Conservation (phyloP, 1,284 basidiomycete species). For the Hemileia vastatrix region DNA sequence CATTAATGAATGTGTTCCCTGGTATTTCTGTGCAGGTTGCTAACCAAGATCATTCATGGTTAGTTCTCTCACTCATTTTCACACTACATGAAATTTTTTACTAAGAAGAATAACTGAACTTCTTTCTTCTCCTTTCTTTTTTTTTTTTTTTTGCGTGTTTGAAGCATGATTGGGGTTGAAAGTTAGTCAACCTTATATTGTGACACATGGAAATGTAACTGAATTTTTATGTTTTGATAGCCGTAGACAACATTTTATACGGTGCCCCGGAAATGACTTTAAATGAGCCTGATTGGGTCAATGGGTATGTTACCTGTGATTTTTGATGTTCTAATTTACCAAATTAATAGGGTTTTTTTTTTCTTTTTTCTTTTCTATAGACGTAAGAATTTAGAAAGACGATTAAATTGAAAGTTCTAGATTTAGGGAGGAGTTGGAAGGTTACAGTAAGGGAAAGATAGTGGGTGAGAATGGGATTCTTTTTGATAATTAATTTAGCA, state of each 20-base stretch:
- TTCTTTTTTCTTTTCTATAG: no score
- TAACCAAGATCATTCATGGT: slow-evolving; percentile 23
- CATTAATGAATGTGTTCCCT: no score
- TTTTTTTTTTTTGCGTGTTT: no score
- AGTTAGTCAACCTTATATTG: not conserved
- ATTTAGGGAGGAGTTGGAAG: no score
- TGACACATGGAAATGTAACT: not conserved
- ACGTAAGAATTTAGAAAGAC: no score
- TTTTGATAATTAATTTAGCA: no score
- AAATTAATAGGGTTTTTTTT: no score
- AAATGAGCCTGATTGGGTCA: slow-evolving; percentile 43
- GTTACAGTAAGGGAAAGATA: no score
- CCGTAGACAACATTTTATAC: slow-evolving; percentile 42
- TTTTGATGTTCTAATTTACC: no score
- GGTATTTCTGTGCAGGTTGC: slow-evolving; percentile 10
- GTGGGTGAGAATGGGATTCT: no score
- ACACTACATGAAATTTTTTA: not conserved
- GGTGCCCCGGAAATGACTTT: slow-evolving; percentile 43
- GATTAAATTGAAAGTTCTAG: no score
- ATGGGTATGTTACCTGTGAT: slow-evolving; percentile 25
- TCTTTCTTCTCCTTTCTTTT: not conserved
- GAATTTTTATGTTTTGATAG: slow-evolving; percentile 33
- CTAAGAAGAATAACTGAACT: not conserved
- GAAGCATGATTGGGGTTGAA: slow-evolving; percentile 22
- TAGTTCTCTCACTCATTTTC: not conserved